Evolutionary conservation across 306 rosid species (phyloP).

Genomic region (Hippophae rhamnoides): DNA sequence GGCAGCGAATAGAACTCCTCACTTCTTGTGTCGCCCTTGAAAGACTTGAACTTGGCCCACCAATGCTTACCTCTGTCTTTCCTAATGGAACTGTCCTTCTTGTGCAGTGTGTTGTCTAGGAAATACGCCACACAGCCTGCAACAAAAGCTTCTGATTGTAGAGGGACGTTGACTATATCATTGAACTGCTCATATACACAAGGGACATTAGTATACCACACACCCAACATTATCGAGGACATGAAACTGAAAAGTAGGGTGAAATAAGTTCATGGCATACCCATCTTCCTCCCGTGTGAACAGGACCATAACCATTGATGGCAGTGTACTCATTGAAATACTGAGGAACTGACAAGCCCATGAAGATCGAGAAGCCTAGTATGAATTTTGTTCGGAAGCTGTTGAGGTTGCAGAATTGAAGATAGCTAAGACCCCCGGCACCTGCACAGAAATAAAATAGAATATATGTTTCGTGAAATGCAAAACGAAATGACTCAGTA

Average conservation of each 20-base stretch:
- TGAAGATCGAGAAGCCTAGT: constrained; percentile 79
- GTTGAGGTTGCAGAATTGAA: constrained; percentile 96
- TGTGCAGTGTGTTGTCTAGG: constrained; percentile 74
- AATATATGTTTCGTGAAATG: background rate
- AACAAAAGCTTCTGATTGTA: constrained; percentile 85
- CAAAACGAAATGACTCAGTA: constrained; percentile 8
- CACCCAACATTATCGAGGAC: background rate
- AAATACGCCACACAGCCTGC: constrained; percentile 81
- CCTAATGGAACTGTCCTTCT: constrained; percentile 35
- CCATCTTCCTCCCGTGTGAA: constrained; percentile 85
- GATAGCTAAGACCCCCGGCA: constrained; percentile 82
- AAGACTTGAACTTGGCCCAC: constrained; percentile 90
- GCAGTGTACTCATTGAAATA: constrained; percentile 89
- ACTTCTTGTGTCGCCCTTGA: constrained; percentile 68
- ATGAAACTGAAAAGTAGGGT: background rate
- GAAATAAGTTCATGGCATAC: constrained; percentile 30
- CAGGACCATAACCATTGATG: constrained; percentile 84
- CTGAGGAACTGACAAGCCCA: constrained; percentile 85
- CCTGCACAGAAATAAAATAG: constrained; percentile 26
- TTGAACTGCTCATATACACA: constrained; percentile 55
- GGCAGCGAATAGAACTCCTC: constrained; percentile 94
- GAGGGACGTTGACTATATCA: constrained; percentile 84
- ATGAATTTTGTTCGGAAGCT: constrained; percentile 84
- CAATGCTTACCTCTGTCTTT: constrained; percentile 96
- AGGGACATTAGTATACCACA: constrained; percentile 8